A percentile compares a stretch with the other conserved stretches of the same genome.
phyloP scores from a whole-genome alignment of 2,329 filamentous ascomycete genomes.

The Neurospora sp. region DNA sequence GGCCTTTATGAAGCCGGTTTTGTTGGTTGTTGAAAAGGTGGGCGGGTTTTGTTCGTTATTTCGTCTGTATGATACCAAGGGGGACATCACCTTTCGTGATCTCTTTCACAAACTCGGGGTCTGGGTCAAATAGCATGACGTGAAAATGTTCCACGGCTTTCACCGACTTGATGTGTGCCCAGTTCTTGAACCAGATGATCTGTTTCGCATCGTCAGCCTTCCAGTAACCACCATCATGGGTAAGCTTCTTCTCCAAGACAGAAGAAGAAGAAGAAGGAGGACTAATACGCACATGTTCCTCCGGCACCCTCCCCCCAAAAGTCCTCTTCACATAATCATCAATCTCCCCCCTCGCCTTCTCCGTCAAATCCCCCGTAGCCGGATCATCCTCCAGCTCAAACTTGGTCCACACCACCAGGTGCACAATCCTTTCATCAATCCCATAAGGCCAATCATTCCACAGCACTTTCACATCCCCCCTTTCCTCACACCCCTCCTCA shows the following conservation, averaged over 20 bases:
- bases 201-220: slow-evolving; percentile 13
- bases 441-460: slow-evolving; percentile 95
- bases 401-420: slow-evolving; percentile 90
- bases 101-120: slow-evolving; percentile 54
- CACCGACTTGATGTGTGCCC: slow-evolving; percentile 74
- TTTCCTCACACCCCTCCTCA: slow-evolving; percentile 22
- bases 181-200: slow-evolving; percentile 79
- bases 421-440: slow-evolving; percentile 64
- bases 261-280: not conserved
- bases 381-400: slow-evolving; percentile 65
- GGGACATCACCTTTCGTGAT: slow-evolving; percentile 69
- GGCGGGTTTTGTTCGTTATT: not conserved
- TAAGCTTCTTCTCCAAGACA: not conserved
- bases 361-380: slow-evolving; percentile 55
- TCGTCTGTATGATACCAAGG: slow-evolving; percentile 36
- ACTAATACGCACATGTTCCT: slow-evolving; percentile 39
- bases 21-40: not conserved
- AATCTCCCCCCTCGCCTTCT: slow-evolving; percentile 51
- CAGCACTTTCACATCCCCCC: slow-evolving; percentile 57
- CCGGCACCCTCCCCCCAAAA: slow-evolving; percentile 47
- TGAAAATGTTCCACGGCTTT: slow-evolving; percentile 89
- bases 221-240: not conserved
- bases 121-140: slow-evolving; percentile 76
- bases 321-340: slow-evolving; percentile 57
- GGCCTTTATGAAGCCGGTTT: not conserved